Evolutionary conservation across 768 basidiomycete genomes (phyloP).

Genomic region (Tephrocybe sp.): DNA sequence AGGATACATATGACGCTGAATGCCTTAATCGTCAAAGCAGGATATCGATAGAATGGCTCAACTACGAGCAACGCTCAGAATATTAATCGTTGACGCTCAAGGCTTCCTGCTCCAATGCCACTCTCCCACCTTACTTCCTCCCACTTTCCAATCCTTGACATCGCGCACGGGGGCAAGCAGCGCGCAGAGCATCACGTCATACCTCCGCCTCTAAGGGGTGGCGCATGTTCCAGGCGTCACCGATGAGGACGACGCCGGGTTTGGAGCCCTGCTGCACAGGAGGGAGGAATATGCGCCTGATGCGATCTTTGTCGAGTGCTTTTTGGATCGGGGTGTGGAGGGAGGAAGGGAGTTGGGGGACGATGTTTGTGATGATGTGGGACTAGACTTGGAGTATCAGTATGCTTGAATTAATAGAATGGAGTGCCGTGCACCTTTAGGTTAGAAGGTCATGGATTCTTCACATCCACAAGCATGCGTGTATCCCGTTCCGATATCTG

Average conservation of each 20-base stretch:
- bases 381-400: slow-evolving; percentile 31
- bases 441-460: slow-evolving; percentile 77
- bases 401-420: neutral
- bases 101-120: slow-evolving; percentile 92
- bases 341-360: slow-evolving; percentile 77
- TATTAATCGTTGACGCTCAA: slow-evolving; percentile 84
- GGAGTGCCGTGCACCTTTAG: slow-evolving; percentile 61
- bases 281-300: slow-evolving; percentile 92
- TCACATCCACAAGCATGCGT: slow-evolving; percentile 90
- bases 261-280: slow-evolving; percentile 68
- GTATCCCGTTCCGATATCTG: slow-evolving; percentile 89
- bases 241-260: slow-evolving; percentile 79
- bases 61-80: slow-evolving; percentile 71
- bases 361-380: slow-evolving; percentile 68
- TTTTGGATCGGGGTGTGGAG: slow-evolving; percentile 62
- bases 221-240: slow-evolving; percentile 99
- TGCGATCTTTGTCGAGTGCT: slow-evolving; percentile 75
- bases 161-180: slow-evolving; percentile 50
- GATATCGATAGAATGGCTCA: no score
- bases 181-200: slow-evolving; percentile 85
- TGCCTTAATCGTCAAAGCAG: no score
- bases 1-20: no score
- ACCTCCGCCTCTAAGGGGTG: slow-evolving; percentile 98
- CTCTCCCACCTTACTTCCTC: slow-evolving; percentile 51
- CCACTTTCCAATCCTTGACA: slow-evolving; percentile 46